Conservation (phyloP, 2,329 filamentous ascomycete species). For the Aspergillus viridinutans region DNA sequence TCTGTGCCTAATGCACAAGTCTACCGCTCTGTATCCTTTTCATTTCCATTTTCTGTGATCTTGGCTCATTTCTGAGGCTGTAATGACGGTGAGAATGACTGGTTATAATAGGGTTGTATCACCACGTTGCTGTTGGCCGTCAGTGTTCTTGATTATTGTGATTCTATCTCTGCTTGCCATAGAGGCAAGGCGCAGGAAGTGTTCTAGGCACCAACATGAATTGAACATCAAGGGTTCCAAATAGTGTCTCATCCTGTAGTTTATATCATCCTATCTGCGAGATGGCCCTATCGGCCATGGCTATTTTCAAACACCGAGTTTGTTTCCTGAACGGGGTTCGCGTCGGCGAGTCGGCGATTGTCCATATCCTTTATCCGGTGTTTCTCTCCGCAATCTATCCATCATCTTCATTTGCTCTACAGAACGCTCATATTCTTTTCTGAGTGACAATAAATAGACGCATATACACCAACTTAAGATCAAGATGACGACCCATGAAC, state of each 20-base stretch:
- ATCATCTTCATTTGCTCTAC: background rate
- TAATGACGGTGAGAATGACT: slow-evolving; percentile 16
- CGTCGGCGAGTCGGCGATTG: background rate
- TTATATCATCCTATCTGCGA: background rate
- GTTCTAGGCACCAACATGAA: slow-evolving; percentile 8
- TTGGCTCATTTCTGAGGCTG: slow-evolving; percentile 8
- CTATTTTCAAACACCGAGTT: background rate
- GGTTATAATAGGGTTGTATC: slow-evolving; percentile 9
- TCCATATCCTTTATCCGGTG: background rate
- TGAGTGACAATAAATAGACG: background rate
- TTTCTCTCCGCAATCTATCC: background rate
- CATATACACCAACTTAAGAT: background rate
- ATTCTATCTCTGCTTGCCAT: background rate
- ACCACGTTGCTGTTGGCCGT: slow-evolving; percentile 6
- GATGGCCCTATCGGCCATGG: background rate
- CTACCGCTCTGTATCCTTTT: slow-evolving; percentile 2
- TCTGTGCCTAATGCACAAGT: slow-evolving; percentile 8
- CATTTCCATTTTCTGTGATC: slow-evolving; percentile 6
- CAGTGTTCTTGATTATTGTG: slow-evolving; percentile 2
- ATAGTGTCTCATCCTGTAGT: background rate
- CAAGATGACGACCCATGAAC: slow-evolving; percentile 4
- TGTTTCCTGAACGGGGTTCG: slow-evolving; percentile 1
- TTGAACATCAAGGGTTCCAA: background rate
- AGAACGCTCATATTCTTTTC: background rate
- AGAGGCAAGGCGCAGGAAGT: slow-evolving; percentile 3